These are phyloP conservation scores for Cladorrhinum samala DNA, from an alignment of 495 filamentous ascomycete species.

Conservation along the genomic window DNA sequence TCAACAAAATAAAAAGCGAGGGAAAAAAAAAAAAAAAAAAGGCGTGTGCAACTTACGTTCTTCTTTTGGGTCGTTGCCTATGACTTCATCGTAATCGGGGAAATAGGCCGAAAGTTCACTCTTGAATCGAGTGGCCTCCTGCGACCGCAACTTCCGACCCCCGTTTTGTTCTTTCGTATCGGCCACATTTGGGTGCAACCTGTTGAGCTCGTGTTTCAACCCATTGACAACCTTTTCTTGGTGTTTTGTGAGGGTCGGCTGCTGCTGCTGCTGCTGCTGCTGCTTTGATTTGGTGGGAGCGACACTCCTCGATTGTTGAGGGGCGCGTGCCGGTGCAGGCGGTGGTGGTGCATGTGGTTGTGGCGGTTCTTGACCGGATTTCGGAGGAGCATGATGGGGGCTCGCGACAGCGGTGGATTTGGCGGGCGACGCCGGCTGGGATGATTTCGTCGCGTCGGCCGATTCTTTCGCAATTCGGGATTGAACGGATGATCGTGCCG, in stretches of 20 bases:
- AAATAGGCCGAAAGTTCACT: constrained; percentile 86
- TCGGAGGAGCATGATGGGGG: constrained; percentile 6
- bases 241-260: constrained; percentile 32
- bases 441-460: constrained; percentile 32
- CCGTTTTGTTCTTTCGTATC: constrained; percentile 22
- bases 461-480: constrained; percentile 18
- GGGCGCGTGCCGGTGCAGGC: constrained; percentile 20
- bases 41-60: constrained; percentile 50
- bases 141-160: constrained; percentile 50
- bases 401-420: constrained; percentile 23
- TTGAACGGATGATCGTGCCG: constrained; percentile 25
- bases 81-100: constrained; percentile 82
- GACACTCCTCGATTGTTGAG: constrained; percentile 22
- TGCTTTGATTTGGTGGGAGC: constrained; percentile 16
- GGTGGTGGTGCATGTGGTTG: constrained; percentile 15
- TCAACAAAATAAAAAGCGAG: too few species aligned
- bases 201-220: constrained; percentile 46
- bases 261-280: constrained; percentile 21
- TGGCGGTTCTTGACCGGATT: constrained; percentile 19
- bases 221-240: constrained; percentile 46
- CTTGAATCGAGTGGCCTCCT: constrained; percentile 60
- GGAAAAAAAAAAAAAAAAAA: too few species aligned
- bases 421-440: constrained; percentile 20
- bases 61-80: constrained; percentile 72
- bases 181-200: constrained; percentile 36